Conservation (phyloP, 345 rosid genomes). For the Populus euphratica region DNA sequence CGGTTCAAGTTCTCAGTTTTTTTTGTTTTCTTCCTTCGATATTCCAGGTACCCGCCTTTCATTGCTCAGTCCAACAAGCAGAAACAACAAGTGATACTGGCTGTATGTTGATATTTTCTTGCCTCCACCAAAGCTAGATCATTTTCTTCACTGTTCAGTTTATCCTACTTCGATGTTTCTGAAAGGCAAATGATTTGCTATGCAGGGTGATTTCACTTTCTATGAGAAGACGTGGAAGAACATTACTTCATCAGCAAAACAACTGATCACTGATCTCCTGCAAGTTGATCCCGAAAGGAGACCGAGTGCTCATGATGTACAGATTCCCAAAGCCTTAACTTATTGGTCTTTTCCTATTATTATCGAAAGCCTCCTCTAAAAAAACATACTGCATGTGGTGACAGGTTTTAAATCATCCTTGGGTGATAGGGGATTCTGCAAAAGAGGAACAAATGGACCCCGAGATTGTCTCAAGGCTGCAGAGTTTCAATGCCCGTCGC, state of each 20-base stretch:
- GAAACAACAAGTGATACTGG: constrained; percentile 58
- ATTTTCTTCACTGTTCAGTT: neutral
- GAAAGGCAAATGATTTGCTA: neutral
- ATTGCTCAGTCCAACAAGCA: constrained; percentile 57
- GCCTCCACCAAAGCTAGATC: neutral
- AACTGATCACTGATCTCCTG: constrained; percentile 49
- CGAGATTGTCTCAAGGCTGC: constrained; percentile 51
- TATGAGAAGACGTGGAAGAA: constrained; percentile 62
- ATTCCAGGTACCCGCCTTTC: constrained; percentile 63
- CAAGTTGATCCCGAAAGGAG: constrained; percentile 57
- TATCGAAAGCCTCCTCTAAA: neutral
- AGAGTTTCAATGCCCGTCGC: constrained; percentile 55
- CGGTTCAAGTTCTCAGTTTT: neutral
- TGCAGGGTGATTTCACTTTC: constrained; percentile 61
- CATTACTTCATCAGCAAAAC: constrained; percentile 54
- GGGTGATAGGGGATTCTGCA: constrained; percentile 63
- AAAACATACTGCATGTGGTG: neutral
- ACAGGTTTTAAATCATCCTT: constrained; percentile 55
- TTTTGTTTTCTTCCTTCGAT: neutral
- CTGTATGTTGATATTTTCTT: constrained; percentile 27
- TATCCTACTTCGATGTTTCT: neutral
- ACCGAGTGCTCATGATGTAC: constrained; percentile 54
- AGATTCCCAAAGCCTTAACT: neutral
- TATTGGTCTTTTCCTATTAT: neutral
- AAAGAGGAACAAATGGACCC: constrained; percentile 61